Evolutionary conservation across 306 rosid species (phyloP).

Genomic region (Acmispon strigosus): DNA sequence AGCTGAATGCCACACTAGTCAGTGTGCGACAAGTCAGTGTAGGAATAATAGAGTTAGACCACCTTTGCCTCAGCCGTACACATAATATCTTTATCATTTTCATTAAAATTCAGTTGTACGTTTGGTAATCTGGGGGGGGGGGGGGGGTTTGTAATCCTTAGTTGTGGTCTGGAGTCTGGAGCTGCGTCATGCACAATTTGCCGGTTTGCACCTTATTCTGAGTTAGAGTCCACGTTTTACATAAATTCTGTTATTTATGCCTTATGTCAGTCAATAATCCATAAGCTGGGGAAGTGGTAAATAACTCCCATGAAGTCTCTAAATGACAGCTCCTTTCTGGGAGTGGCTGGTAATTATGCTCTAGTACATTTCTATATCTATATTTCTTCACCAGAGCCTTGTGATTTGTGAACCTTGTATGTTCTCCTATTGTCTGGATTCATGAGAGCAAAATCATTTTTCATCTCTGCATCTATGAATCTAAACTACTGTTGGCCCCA

Average conservation of each 20-base stretch:
- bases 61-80: neutral
- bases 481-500: neutral
- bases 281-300: neutral
- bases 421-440: slow-evolving; percentile 2
- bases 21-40: neutral
- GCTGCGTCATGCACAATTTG: neutral
- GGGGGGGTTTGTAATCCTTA: neutral
- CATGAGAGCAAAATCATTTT: neutral
- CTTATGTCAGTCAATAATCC: neutral
- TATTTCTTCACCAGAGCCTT: neutral
- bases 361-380: neutral
- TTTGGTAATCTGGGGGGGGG: neutral
- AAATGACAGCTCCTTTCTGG: neutral
- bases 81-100: neutral
- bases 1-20: neutral
- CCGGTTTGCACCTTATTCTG: neutral
- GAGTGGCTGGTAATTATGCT: neutral
- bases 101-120: neutral
- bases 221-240: neutral
- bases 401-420: neutral
- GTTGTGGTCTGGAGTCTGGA: neutral
- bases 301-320: neutral
- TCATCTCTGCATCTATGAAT: neutral
- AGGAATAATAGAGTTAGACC: neutral
- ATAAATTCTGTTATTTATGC: neutral